A percentile compares a stretch with the other conserved stretches of the same genome.
Evolutionary conservation across 2,329 filamentous ascomycete genomes (phyloP).

Genomic region (Aspergillus texensis): DNA sequence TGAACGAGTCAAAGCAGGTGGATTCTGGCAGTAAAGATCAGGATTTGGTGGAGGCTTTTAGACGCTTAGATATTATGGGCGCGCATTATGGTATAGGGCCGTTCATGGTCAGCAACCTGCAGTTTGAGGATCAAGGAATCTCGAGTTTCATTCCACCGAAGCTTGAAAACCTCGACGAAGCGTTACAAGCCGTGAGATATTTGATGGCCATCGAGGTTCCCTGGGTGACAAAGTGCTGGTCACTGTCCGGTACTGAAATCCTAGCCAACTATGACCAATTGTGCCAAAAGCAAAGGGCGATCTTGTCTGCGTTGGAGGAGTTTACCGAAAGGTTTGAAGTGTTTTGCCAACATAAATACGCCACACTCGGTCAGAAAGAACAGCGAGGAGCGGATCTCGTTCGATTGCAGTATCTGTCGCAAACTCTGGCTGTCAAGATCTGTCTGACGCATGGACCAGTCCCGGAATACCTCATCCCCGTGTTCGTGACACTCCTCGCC

Average conservation of each 20-base stretch:
- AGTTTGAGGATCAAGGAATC: not conserved
- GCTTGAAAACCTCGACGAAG: not conserved
- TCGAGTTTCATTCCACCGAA: not conserved
- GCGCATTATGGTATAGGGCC: not conserved
- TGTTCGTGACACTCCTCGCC: conserved; percentile 10
- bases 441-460: conserved; percentile 13
- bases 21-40: not conserved
- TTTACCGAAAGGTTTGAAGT: not conserved
- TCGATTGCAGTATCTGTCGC: conserved; percentile 8
- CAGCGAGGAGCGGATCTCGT: conserved; percentile 11
- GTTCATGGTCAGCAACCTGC: not conserved
- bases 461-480: conserved; percentile 3
- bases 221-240: conserved; percentile 19
- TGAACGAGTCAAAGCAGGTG: not conserved
- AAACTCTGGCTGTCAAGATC: conserved; percentile 13
- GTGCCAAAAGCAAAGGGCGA: not conserved
- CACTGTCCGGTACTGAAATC: conserved; percentile 9
- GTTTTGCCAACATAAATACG: not conserved
- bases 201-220: conserved; percentile 11
- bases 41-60: not conserved
- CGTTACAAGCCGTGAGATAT: not conserved
- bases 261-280: conserved; percentile 8
- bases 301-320: not conserved
- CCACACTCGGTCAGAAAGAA: not conserved
- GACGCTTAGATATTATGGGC: not conserved